A percentile compares a stretch with the other conserved stretches of the same genome.
Conservation (phyloP, 2,329 filamentous ascomycete genomes). For the Fusarium pseudoanthophilum region DNA sequence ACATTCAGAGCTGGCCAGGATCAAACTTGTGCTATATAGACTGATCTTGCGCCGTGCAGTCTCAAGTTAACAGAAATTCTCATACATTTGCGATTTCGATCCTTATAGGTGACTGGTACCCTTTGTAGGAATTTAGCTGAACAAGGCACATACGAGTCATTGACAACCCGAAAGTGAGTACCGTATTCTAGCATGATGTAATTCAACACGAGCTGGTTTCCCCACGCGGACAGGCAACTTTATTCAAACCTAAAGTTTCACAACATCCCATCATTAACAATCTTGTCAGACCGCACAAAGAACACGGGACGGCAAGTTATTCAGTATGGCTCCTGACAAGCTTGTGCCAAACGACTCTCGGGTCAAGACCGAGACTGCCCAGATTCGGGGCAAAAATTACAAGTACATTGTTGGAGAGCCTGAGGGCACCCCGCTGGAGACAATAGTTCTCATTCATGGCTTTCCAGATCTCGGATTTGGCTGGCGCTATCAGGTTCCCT, state of each 20-base stretch:
- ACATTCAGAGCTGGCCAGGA: not conserved
- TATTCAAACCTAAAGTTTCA: not conserved
- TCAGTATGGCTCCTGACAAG: conserved; percentile 66
- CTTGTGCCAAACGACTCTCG: conserved; percentile 74
- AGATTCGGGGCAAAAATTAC: conserved; percentile 77
- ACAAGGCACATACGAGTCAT: not conserved
- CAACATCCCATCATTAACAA: conserved; percentile 7
- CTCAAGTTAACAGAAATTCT: not conserved
- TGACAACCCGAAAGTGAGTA: conserved; percentile 16
- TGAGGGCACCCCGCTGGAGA: conserved; percentile 55
- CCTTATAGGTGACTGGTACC: not conserved
- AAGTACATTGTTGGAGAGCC: conserved; percentile 69
- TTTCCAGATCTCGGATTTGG: conserved; percentile 86
- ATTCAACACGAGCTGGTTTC: not conserved
- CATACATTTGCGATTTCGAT: not conserved
- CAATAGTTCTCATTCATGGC: conserved; percentile 73
- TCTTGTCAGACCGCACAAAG: not conserved
- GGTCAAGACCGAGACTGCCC: conserved; percentile 70
- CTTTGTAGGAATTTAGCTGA: not conserved
- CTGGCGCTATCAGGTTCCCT: conserved; percentile 90
- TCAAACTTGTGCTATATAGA: conserved; percentile 2
- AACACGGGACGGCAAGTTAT: not conserved
- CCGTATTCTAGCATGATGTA: conserved; percentile 13
- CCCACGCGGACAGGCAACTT: conserved; percentile 4
- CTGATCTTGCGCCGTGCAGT: not conserved